Evolutionary conservation across 768 basidiomycete genomes (phyloP).

Genomic region (Paxillus rubicundulus): DNA sequence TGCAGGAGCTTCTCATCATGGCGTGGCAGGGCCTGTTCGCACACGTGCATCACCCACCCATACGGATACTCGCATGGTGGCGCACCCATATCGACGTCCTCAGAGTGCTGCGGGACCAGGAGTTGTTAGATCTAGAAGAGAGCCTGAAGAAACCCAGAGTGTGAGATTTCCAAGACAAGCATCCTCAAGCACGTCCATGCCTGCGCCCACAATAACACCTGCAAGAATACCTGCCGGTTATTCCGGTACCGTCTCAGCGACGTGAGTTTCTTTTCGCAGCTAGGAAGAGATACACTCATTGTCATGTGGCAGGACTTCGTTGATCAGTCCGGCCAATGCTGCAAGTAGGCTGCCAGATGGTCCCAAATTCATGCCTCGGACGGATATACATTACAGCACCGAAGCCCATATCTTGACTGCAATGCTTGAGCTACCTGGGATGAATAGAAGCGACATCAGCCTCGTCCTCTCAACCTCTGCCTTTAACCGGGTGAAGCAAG

Average conservation of each 20-base stretch:
- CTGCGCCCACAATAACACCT: slow-evolving; percentile 7
- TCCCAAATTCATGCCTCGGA: slow-evolving; percentile 47
- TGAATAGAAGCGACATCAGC: slow-evolving; percentile 54
- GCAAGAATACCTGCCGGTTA: background rate
- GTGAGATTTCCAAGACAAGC: slow-evolving; percentile 30
- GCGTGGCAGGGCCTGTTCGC: slow-evolving; percentile 24
- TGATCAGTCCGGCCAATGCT: slow-evolving; percentile 27
- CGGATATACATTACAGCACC: slow-evolving; percentile 58
- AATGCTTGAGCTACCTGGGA: slow-evolving; percentile 68
- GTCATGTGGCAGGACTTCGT: slow-evolving; percentile 14
- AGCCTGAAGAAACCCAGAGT: slow-evolving; percentile 23
- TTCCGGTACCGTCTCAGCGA: slow-evolving; percentile 3
- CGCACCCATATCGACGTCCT: slow-evolving; percentile 31
- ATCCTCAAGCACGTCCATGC: slow-evolving; percentile 9
- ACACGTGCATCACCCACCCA: slow-evolving; percentile 27
- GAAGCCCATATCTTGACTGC: slow-evolving; percentile 51
- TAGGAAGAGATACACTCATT: slow-evolving; percentile 13
- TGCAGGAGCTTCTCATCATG: slow-evolving; percentile 20
- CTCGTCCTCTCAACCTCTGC: slow-evolving; percentile 59
- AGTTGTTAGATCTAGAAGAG: slow-evolving; percentile 27
- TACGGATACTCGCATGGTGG: slow-evolving; percentile 13
- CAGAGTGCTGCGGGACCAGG: slow-evolving; percentile 26
- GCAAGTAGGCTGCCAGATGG: slow-evolving; percentile 5
- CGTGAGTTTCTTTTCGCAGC: slow-evolving; percentile 4
- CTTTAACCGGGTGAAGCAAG: slow-evolving; percentile 60